Conservation (phyloP, 306 rosid genomes). For the Cucurbita argyrosperma region DNA sequence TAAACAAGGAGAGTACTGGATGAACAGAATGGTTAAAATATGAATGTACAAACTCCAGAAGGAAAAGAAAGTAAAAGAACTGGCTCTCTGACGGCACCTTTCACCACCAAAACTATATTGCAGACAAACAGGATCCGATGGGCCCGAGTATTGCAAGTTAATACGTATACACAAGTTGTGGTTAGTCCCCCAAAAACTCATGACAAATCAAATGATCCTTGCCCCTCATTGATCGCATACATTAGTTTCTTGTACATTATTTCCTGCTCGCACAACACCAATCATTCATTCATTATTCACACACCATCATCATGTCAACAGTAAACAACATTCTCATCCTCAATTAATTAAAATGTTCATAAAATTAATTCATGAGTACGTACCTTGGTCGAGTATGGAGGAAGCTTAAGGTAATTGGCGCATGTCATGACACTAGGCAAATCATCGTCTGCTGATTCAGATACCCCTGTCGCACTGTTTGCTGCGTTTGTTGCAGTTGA, state of each 20-base stretch:
- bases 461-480: conserved; percentile 55
- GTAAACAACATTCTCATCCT: background rate
- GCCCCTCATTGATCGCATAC: conserved; percentile 97
- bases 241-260: conserved; percentile 89
- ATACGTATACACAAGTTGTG: conserved; percentile 8
- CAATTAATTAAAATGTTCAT: background rate
- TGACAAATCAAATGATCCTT: conserved; percentile 95
- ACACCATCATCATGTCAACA: too few relatives aligned
- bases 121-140: background rate
- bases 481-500: conserved; percentile 44
- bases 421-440: conserved; percentile 99
- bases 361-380: background rate
- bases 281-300: background rate
- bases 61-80: background rate
- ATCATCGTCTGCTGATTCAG: conserved; percentile 86
- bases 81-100: conserved; percentile 1
- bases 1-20: background rate
- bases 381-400: conserved; percentile 98
- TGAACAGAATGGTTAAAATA: conserved; percentile 5
- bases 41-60: conserved; percentile 1
- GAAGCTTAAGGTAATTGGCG: conserved; percentile 96
- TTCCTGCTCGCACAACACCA: conserved; percentile 39
- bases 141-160: conserved; percentile 6
- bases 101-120: conserved; percentile 2
- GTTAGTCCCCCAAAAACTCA: conserved; percentile 44